Conservation (phyloP, 768 basidiomycete species). For the Amyloporia xantha region DNA sequence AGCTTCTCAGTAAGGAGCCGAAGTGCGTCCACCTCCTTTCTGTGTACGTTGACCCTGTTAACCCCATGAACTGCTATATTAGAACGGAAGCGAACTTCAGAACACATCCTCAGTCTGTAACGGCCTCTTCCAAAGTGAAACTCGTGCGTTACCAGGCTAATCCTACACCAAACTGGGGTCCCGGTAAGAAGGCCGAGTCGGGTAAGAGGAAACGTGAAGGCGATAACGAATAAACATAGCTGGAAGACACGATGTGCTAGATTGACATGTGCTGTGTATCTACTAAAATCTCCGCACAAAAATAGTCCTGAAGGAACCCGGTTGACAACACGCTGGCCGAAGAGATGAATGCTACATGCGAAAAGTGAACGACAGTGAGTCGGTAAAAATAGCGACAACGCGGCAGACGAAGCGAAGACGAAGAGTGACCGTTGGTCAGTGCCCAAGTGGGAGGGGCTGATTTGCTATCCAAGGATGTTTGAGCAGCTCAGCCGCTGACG, state of each 20-base stretch:
- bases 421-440: background rate
- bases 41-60: background rate
- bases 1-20: slow-evolving; percentile 62
- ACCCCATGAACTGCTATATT: background rate
- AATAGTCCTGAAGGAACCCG: background rate
- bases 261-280: background rate
- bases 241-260: background rate
- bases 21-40: slow-evolving; percentile 38
- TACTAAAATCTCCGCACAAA: background rate
- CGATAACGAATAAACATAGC: slow-evolving; percentile 17
- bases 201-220: slow-evolving; percentile 37
- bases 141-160: slow-evolving; percentile 88
- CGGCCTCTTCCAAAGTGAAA: slow-evolving; percentile 58
- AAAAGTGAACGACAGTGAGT: no score
- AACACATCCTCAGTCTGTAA: slow-evolving; percentile 59
- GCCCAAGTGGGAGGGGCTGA: slow-evolving; percentile 12
- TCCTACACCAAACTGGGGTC: slow-evolving; percentile 92
- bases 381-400: no score
- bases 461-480: slow-evolving; percentile 63
- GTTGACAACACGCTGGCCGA: no score
- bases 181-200: slow-evolving; percentile 55
- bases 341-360: no score
- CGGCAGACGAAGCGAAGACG: no score
- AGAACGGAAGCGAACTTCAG: slow-evolving; percentile 70
- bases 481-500: slow-evolving; percentile 70